Evolutionary conservation across 2,329 filamentous ascomycete species (phyloP), one percentile per base, ranked within the genome.

Genomic region (Aspergillus uvarum): DNA sequence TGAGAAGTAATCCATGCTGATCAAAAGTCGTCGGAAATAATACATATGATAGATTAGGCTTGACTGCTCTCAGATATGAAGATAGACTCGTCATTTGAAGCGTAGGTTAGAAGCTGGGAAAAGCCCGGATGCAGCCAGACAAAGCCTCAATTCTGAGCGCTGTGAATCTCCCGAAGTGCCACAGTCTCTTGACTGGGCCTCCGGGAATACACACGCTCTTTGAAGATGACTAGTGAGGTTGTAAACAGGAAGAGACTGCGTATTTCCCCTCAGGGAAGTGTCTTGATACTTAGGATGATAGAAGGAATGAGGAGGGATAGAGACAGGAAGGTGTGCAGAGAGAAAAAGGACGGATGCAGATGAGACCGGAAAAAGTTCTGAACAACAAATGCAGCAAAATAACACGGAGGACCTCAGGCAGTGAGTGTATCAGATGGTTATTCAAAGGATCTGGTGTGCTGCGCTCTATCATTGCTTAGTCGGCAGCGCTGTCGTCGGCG

Each of bases 1-100:
- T 48, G 53, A 47, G 26, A 48, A 58, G n/a, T 50, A 16, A 2
- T 26, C 44, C 22, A 60, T 31, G 22, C 53, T 47, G 54, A 63
- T 59, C 21, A 26, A 19, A 24, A 22, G 6, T 12, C 12, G 32
- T 12, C 0, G 32, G 32, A 16, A 12, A 35, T 5, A 4, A 44
- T 5, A 19, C n/a, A n/a, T 19, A 10, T 8, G 6, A 44, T 7
- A n/a, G 38, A 2, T 44, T 4, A 12, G n/a, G 6, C 38, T 16
- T n/a, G 38, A 35, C 14, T 16, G 4, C 12, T 12, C 11, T 35
- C 32, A 10, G 5, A 12, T 35, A 12, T 35, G 7, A 35, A 16
- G 32, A 5, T 35, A 35, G 32, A 35, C 3, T 35, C 14, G 12
- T 35, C 2, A 4, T 35, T 35, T 16, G 32, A 12, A 12, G 14